A percentile compares a stretch with the other conserved stretches of the same genome.
These are phyloP conservation scores for Adansonia digitata DNA, from an alignment of 345 rosid genomes.

Conservation along the genomic window DNA sequence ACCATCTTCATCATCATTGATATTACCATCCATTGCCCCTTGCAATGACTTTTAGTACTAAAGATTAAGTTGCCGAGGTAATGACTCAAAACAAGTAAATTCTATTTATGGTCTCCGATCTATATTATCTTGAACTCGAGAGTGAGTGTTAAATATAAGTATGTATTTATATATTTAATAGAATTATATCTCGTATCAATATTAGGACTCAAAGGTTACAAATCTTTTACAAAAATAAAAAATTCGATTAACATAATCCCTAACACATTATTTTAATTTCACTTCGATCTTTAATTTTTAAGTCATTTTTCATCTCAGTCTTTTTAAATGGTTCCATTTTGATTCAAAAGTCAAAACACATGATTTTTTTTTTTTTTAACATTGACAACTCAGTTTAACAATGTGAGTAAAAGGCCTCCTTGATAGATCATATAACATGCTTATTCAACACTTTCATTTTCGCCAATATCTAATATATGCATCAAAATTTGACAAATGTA, in stretches of 20 bases:
- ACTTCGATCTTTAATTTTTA: too few relatives aligned
- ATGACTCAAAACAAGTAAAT: too few relatives aligned
- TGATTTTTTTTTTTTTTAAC: not conserved
- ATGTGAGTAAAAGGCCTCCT: not conserved
- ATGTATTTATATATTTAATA: too few relatives aligned
- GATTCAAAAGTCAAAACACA: not conserved
- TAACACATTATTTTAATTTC: too few relatives aligned
- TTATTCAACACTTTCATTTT: not conserved
- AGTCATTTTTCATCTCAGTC: not conserved
- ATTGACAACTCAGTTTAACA: not conserved
- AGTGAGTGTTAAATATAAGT: too few relatives aligned
- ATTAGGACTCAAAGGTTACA: too few relatives aligned
- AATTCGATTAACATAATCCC: too few relatives aligned
- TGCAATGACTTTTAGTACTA: not conserved
- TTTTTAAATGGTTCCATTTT: not conserved
- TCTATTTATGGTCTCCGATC: too few relatives aligned
- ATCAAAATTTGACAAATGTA: not conserved
- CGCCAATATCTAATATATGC: not conserved
- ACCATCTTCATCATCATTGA: not conserved
- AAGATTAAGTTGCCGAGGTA: not conserved
- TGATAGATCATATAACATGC: slow-evolving; percentile 1
- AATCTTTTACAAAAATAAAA: too few relatives aligned
- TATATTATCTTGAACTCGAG: too few relatives aligned
- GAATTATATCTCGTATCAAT: too few relatives aligned
- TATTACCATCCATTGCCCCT: not conserved